phyloP scores from a whole-genome alignment of 495 filamentous ascomycete species.

The Penicillium coprophilum region DNA sequence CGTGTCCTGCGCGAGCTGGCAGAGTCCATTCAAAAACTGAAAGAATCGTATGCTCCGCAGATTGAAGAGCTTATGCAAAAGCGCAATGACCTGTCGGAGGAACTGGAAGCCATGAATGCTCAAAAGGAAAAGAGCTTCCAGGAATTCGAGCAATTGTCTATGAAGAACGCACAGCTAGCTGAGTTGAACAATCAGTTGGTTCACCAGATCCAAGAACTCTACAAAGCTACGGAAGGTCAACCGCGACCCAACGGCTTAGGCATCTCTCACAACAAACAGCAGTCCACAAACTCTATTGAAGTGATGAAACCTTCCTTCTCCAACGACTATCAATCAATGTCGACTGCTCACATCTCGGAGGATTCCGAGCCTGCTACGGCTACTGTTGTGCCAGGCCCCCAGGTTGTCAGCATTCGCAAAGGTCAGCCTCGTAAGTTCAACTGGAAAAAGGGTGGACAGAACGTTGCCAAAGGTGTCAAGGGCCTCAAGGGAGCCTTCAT shows the following conservation, averaged over 20 bases:
- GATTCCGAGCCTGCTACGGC: constrained; percentile 67
- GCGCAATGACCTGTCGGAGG: constrained; percentile 76
- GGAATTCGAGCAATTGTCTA: constrained; percentile 90
- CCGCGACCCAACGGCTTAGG: constrained; percentile 72
- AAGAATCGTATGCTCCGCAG: constrained; percentile 69
- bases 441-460: constrained; percentile 96
- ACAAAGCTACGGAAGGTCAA: constrained; percentile 70
- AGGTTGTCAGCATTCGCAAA: constrained; percentile 89
- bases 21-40: constrained; percentile 80
- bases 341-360: constrained; percentile 59
- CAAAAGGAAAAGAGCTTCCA: constrained; percentile 89
- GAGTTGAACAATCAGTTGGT: constrained; percentile 94
- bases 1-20: constrained; percentile 86
- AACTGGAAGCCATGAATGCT: constrained; percentile 72
- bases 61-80: constrained; percentile 85
- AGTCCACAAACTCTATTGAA: constrained; percentile 67
- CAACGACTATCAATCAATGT: constrained; percentile 52
- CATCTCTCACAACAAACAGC: constrained; percentile 73
- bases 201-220: constrained; percentile 88
- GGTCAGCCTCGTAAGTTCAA: constrained; percentile 93
- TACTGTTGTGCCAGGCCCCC: constrained; percentile 72
- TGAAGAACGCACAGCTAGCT: constrained; percentile 89
- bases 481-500: constrained; percentile 81
- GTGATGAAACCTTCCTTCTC: constrained; percentile 48
- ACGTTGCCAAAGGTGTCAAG: constrained; percentile 92